Evolutionary conservation across 768 basidiomycete genomes (phyloP).

Genomic region (Suillus paluster): DNA sequence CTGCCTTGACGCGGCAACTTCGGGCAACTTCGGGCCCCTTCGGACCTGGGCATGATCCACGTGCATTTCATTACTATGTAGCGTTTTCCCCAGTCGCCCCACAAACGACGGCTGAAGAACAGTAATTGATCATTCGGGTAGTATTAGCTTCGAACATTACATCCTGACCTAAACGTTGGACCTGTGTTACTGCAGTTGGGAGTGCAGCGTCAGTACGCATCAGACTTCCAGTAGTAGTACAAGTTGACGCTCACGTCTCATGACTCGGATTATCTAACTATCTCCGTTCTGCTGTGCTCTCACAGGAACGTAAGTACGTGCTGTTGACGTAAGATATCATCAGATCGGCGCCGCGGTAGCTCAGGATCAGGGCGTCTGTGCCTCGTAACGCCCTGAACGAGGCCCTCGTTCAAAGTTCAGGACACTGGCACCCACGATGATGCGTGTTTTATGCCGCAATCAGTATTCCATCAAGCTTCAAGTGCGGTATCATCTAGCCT

Average conservation of each 20-base stretch:
- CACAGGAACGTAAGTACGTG: not conserved
- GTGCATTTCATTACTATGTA: not conserved
- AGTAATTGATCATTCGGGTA: not conserved
- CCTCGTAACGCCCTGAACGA: not conserved
- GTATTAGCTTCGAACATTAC: not conserved
- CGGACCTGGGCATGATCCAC: not conserved
- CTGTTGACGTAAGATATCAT: not conserved
- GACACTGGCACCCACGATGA: not conserved
- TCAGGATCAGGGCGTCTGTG: not conserved
- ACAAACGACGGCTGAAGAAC: not conserved
- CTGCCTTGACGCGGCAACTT: not conserved
- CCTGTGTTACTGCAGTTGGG: not conserved
- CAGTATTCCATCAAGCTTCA: not conserved
- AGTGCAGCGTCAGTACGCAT: not conserved
- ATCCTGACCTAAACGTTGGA: not conserved
- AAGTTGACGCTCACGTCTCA: not conserved
- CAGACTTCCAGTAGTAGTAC: not conserved
- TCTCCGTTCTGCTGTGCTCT: not conserved
- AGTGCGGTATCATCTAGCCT: not conserved
- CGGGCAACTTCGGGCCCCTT: not conserved
- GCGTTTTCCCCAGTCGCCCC: conserved; percentile 3
- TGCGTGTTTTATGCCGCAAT: not conserved
- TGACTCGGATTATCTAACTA: not conserved
- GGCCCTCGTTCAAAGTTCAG: not conserved
- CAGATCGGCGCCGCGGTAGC: not conserved